These are phyloP conservation scores for Endogone sp. DNA, from an alignment of 192 early-diverging fungal species.

Conservation along the genomic window DNA sequence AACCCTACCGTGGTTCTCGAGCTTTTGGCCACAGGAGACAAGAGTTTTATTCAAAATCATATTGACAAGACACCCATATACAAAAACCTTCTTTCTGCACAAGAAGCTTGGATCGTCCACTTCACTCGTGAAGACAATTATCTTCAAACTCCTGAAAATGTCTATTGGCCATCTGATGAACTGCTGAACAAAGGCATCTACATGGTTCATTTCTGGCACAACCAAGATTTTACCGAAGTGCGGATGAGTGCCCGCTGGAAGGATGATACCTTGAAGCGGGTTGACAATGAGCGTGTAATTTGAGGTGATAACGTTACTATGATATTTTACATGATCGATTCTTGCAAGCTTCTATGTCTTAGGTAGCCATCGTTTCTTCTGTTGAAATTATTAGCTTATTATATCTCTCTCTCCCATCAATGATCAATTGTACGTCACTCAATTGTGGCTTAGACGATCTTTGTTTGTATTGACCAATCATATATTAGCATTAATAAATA, in stretches of 20 bases:
- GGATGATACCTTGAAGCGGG: not conserved
- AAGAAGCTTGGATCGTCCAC: constrained; percentile 8
- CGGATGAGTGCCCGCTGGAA: constrained; percentile 2
- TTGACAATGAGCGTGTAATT: constrained; percentile 4
- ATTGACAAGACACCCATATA: constrained; percentile 3
- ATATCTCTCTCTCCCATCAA: too few relatives aligned
- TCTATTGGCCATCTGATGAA: not conserved
- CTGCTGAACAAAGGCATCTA: not conserved
- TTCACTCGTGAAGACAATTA: constrained; percentile 11
- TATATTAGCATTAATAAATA: too few relatives aligned
- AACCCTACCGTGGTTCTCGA: constrained; percentile 5
- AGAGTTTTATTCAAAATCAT: not conserved
- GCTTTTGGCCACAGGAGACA: constrained; percentile 8
- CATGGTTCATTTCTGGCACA: not conserved
- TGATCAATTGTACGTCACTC: too few relatives aligned
- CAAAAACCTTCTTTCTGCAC: constrained; percentile 1
- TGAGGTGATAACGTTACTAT: not conserved
- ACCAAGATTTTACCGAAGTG: not conserved
- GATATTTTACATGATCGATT: too few relatives aligned
- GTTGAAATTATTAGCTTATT: too few relatives aligned
- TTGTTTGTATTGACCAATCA: too few relatives aligned
- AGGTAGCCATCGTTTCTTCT: too few relatives aligned
- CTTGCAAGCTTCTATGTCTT: too few relatives aligned
- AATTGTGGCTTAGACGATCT: too few relatives aligned
- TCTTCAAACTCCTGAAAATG: not conserved